Percentiles rank a stretch among this genome's conserved stretches.
Conservation (phyloP, 2,329 filamentous ascomycete genomes). For the Epichloe gansuensis region DNA sequence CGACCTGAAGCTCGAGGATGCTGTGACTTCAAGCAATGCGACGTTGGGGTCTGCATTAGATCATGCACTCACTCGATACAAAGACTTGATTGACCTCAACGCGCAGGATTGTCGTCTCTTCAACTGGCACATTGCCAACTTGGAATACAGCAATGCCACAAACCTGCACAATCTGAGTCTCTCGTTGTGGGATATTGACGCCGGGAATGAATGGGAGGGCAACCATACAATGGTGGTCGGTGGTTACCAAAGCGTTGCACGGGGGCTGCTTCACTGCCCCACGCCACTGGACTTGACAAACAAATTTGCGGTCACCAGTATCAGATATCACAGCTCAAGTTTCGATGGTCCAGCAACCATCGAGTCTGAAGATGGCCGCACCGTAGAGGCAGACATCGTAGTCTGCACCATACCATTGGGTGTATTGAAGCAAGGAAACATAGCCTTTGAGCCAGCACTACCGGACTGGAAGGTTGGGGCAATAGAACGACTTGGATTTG, state of each 20-base stretch:
- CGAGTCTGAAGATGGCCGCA: conserved; percentile 64
- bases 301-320: conserved; percentile 57
- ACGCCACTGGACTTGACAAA: conserved; percentile 64
- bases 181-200: conserved; percentile 90
- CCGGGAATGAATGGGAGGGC: conserved; percentile 94
- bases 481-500: conserved; percentile 78
- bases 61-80: conserved; percentile 79
- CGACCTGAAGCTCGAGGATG: conserved; percentile 57
- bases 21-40: conserved; percentile 50
- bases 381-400: conserved; percentile 76
- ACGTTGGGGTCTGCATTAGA: conserved; percentile 88
- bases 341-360: conserved; percentile 41
- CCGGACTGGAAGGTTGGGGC: conserved; percentile 73
- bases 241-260: conserved; percentile 87
- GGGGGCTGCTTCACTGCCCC: conserved; percentile 69
- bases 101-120: conserved; percentile 79
- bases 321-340: conserved; percentile 46
- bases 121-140: conserved; percentile 97
- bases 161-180: conserved; percentile 80
- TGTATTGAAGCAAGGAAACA: conserved; percentile 69
- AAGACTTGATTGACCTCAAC: conserved; percentile 66
- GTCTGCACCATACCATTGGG: conserved; percentile 83
- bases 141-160: conserved; percentile 93
- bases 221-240: conserved; percentile 87
- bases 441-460: conserved; percentile 83